A percentile compares a stretch with the other conserved stretches of the same genome.
Conservation (phyloP, 2,329 filamentous ascomycete genomes). For the Hortaea werneckii region DNA sequence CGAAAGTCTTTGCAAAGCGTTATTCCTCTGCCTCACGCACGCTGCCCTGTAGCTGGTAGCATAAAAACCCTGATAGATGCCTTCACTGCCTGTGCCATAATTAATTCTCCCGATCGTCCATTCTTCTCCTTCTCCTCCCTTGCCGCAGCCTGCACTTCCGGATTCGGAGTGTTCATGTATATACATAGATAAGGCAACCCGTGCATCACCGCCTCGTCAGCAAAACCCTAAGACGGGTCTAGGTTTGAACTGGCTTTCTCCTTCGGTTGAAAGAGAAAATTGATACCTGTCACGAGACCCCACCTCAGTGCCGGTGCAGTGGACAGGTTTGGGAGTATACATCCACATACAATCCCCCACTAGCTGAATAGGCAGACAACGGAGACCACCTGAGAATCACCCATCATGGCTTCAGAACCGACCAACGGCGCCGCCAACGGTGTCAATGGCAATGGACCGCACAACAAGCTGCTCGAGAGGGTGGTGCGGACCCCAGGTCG, state of each 20-base stretch:
- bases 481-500: conserved; percentile 46
- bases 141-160: no score
- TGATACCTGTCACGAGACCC: no score
- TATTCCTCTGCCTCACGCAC: background rate
- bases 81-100: no score
- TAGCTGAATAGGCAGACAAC: background rate
- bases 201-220: background rate
- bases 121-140: no score
- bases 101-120: no score
- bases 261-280: no score
- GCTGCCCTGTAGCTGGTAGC: background rate
- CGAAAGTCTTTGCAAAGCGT: background rate
- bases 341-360: background rate
- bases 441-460: conserved; percentile 12
- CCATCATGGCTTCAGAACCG: conserved; percentile 2
- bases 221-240: background rate
- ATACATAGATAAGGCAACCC: background rate
- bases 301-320: no score
- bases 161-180: no score
- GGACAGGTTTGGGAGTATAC: no score
- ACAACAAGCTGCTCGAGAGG: conserved; percentile 50
- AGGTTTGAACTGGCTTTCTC: no score
- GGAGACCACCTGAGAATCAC: background rate
- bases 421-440: conserved; percentile 6
- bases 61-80: no score